Conservation (phyloP, 805 yeast species). For the Diddensiella santjacobensis region DNA sequence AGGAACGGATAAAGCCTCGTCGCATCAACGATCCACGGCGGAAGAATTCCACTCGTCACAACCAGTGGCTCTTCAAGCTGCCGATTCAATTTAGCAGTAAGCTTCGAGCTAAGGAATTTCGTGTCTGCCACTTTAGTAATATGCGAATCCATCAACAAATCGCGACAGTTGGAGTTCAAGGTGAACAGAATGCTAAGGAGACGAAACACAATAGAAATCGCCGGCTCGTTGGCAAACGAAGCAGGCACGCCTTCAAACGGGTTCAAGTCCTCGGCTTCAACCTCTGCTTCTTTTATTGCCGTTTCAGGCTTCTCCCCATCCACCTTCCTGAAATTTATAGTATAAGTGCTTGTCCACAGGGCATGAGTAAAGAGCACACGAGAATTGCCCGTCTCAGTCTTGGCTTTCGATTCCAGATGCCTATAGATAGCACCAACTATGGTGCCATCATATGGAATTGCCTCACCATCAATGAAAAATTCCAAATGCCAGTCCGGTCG, state of each 20-base stretch:
- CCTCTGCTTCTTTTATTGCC: conserved; percentile 11
- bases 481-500: conserved; percentile 43
- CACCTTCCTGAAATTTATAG: conserved; percentile 43
- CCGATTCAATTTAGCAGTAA: conserved; percentile 79
- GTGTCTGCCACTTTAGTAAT: conserved; percentile 18
- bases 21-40: conserved; percentile 77
- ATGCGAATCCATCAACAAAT: conserved; percentile 11
- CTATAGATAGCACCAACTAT: conserved; percentile 62
- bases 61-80: conserved; percentile 87
- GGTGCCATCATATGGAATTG: conserved; percentile 62
- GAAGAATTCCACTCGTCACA: conserved; percentile 81
- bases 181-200: conserved; percentile 27
- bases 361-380: conserved; percentile 17
- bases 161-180: conserved; percentile 25
- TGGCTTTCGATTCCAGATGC: conserved; percentile 14
- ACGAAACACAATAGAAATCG: conserved; percentile 22
- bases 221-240: conserved; percentile 24
- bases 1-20: conserved; percentile 74
- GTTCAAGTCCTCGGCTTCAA: conserved; percentile 25
- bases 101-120: conserved; percentile 66
- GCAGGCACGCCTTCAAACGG: conserved; percentile 20
- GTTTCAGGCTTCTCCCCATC: conserved; percentile 16
- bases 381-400: conserved; percentile 6
- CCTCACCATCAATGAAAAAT: conserved; percentile 55
- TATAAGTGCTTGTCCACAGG: conserved; percentile 58